Evolutionary conservation across 108 stramenopile genomes (phyloP).

Genomic region (Stephanodiscus minutulus): DNA sequence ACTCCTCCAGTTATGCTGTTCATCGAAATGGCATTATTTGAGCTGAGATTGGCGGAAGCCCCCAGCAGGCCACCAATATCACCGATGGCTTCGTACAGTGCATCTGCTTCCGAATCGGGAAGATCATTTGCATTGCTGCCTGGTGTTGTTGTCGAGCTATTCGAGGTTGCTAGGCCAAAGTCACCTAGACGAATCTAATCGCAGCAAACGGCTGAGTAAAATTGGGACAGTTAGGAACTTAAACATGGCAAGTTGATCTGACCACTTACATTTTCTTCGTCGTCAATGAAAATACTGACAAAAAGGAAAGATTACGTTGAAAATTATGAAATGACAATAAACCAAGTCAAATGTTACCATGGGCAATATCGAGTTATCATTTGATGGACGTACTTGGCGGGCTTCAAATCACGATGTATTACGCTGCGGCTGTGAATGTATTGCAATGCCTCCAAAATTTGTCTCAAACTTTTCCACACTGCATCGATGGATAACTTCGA

Average conservation of each 20-base stretch:
- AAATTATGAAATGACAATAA: not conserved
- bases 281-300: slow-evolving; percentile 72
- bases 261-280: slow-evolving; percentile 15
- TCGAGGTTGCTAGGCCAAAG: slow-evolving; percentile 69
- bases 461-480: slow-evolving; percentile 72
- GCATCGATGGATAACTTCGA: slow-evolving; percentile 48
- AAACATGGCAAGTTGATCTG: not conserved
- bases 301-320: slow-evolving; percentile 24
- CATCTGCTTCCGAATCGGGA: slow-evolving; percentile 43
- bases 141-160: slow-evolving; percentile 26
- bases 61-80: slow-evolving; percentile 53
- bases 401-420: slow-evolving; percentile 71
- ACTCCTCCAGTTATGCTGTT: slow-evolving; percentile 84
- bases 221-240: not conserved
- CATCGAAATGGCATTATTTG: slow-evolving; percentile 18
- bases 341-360: not conserved
- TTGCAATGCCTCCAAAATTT: slow-evolving; percentile 78
- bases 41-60: slow-evolving; percentile 1
- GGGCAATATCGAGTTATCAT: not conserved
- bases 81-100: slow-evolving; percentile 61
- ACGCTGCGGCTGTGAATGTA: slow-evolving; percentile 73
- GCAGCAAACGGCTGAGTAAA: slow-evolving; percentile 26
- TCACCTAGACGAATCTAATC: slow-evolving; percentile 72
- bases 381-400: slow-evolving; percentile 28
- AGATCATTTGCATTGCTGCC: slow-evolving; percentile 15